Evolutionary conservation across 768 basidiomycete species (phyloP), one percentile per base, ranked within the genome.

Genomic region (Pholiota microspora): DNA sequence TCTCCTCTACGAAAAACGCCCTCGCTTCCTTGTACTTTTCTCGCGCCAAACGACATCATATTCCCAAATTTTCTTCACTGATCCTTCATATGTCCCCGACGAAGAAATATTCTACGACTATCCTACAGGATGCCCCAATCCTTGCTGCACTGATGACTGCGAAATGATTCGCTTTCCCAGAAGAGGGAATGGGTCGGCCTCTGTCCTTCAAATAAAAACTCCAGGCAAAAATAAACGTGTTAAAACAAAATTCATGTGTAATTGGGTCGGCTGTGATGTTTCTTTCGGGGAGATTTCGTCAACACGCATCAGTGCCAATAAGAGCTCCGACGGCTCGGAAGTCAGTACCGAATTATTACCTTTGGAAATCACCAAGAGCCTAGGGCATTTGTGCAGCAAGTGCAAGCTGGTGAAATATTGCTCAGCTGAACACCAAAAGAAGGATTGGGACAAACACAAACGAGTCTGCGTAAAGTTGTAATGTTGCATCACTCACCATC

Each of bases 111-210:
- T 87, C 69, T 83, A 81, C 66, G 87, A 89, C 66, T 88, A 88
- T 62, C 88, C 88, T 5, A 88, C 83, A 8, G 88, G 88, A 13
- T 90, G 88, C 61, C 87, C 86, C 27, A 90, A 88, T 54, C 87
- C 85, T 1, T 86, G 83, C 62, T 90, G 88, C 67, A 86, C 81
- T 29, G 88, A 90, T 57, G 87, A 90, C 65, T 90, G 88, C 65
- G 88, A 90, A 69, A 87, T 89, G 80, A 85, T 90, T 61, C 83
- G 88, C 47, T 90, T 90, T 59, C 88, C 88, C 2, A 73, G 88
- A 53, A 73, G 77, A 53, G 88, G 88, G 2, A 62, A 80, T 18
- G 82, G 84, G 53, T 75, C 73, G 2, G 88, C 88, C 4, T 78
- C 78, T 3, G 74, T 89, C 36, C 75, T 90, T 31, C 76, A 84